Evolutionary conservation across 2,329 filamentous ascomycete genomes (phyloP).

Genomic region (Alternaria viburni): DNA sequence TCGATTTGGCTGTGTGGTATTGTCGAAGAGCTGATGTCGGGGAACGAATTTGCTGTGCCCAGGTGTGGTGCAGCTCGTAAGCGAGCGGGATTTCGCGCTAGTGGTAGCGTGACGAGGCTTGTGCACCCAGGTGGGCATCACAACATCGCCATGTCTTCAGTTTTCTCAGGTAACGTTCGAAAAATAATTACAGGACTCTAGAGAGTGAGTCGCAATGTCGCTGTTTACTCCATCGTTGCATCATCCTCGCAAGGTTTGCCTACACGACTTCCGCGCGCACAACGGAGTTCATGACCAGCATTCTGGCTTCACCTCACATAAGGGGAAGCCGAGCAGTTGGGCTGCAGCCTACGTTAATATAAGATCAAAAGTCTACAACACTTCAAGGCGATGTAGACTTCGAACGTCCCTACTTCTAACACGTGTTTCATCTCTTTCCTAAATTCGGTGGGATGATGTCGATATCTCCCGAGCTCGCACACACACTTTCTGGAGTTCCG

Average conservation of each 20-base stretch:
- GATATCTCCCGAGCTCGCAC: not conserved
- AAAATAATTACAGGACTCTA: not conserved
- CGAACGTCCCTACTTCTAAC: not conserved
- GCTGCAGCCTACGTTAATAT: not conserved
- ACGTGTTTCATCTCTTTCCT: not conserved
- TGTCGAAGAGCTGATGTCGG: slow-evolving; percentile 31
- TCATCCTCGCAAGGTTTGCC: not conserved
- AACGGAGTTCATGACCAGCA: not conserved
- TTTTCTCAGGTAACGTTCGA: not conserved
- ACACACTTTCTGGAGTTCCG: not conserved
- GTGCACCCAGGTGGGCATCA: not conserved
- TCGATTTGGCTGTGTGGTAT: slow-evolving; percentile 40
- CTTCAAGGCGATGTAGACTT: not conserved
- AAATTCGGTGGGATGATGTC: not conserved
- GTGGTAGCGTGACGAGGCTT: not conserved
- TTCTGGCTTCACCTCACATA: not conserved
- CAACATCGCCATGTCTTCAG: not conserved
- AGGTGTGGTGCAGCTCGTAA: slow-evolving; percentile 14
- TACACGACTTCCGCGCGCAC: not conserved
- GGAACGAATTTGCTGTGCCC: slow-evolving; percentile 15
- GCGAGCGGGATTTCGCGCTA: slow-evolving; percentile 20
- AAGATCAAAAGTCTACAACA: not conserved
- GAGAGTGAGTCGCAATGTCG: not conserved
- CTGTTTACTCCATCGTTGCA: not conserved
- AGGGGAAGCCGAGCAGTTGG: not conserved